Conservation (phyloP, 2,329 filamentous ascomycete genomes). For the Trichoderma lentiforme region DNA sequence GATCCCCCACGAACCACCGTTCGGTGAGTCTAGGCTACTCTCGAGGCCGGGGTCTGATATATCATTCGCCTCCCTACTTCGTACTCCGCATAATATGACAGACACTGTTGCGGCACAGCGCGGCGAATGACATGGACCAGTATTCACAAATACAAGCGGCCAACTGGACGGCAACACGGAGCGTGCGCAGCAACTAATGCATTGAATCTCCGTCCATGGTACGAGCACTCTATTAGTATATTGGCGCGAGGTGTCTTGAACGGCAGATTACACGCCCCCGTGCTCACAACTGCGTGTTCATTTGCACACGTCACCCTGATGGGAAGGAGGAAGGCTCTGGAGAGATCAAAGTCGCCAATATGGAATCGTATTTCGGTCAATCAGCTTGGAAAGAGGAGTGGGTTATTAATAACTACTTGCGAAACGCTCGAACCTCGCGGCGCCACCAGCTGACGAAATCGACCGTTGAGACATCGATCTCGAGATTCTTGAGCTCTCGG, state of each 20-base stretch:
- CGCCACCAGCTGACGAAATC: conserved; percentile 83
- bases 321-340: neutral
- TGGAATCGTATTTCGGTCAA: neutral
- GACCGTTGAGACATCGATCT: conserved; percentile 69
- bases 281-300: neutral
- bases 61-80: conserved; percentile 6
- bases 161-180: neutral
- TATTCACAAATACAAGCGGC: neutral
- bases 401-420: conserved; percentile 39
- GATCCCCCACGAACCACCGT: conserved; percentile 17
- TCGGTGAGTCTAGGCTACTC: conserved; percentile 3
- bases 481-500: conserved; percentile 65
- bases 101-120: neutral
- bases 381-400: neutral
- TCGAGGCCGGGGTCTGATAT: neutral
- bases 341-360: neutral
- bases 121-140: neutral
- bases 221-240: neutral
- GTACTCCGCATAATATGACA: conserved; percentile 1
- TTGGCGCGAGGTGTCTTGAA: neutral
- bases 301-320: neutral
- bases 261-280: neutral
- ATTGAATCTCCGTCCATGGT: neutral
- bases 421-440: conserved; percentile 57
- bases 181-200: neutral